Evolutionary conservation across 768 basidiomycete genomes (phyloP), one percentile per base, ranked within the genome.

Genomic region (Cystoderma amianthinum): DNA sequence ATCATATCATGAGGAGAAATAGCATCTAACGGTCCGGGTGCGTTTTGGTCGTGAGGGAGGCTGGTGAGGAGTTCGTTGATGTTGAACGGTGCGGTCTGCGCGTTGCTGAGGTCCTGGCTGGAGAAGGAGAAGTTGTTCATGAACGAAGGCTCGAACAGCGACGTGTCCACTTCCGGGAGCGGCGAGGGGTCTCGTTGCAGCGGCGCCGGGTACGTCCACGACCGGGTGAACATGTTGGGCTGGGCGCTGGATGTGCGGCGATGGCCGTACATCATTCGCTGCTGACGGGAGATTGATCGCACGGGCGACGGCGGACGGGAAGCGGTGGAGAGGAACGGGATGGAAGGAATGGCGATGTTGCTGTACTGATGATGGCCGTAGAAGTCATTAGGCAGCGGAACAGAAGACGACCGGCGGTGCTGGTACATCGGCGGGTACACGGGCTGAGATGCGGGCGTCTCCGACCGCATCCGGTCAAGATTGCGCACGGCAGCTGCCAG

Each of bases 381-480:
- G 28, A 50, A 58, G 35, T 65, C 62, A 47, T 69, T 70, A 2
- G 74, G 76, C 7, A 80, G 69, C 2, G 78, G 77, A 0, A 81
- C 80, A 0, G 79, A 80, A 0, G 80, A 83, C 1, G 80, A 68
- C 1, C 81, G 71, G 41, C 80, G 75, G 12, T 65, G 69, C 7
- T 60, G 60, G 49, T 65, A 68, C n/a, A n/a, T n/a, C 23, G 22
- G 18, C 16, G 23, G 25, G 41, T 12, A 34, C 32, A 40, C 11
- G 15, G 28, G n/a, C 15, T 42, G 42, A 13, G 45, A 43, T 35
- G 46, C 23, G 43, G 41, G 48, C 15, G 44, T 52, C 18, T 18
- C 46, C 32, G 44, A 45, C 28, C 62, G 56, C 34, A 51, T 45
- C 33, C 58, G 50, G 42, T 83, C 81, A 9, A 81, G 63, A 44